Evolutionary conservation across 148 eudicot species (phyloP).

Genomic region (Chenopodium berlandieri): DNA sequence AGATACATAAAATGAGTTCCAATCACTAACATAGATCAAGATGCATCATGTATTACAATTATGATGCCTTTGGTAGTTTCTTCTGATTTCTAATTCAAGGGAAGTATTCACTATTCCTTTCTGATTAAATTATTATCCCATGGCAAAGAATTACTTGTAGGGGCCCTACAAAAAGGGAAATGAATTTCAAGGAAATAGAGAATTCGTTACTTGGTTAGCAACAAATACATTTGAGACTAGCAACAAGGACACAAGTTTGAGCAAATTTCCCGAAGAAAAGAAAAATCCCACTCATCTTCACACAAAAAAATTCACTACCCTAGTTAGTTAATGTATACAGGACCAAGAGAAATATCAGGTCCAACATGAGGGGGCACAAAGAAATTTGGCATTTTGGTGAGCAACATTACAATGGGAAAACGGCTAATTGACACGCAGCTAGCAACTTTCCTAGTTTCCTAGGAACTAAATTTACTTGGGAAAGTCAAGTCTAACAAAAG

Average conservation of each 20-base stretch:
- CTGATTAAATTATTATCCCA: neutral
- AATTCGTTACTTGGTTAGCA: neutral
- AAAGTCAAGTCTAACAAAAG: neutral
- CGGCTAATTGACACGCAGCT: neutral
- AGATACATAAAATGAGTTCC: slow-evolving; percentile 16
- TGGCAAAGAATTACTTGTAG: neutral
- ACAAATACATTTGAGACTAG: neutral
- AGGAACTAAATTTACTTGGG: neutral
- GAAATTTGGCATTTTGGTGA: neutral
- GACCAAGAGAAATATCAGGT: neutral
- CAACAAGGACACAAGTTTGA: neutral
- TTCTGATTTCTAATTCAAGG: neutral
- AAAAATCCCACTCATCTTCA: too few relatives aligned
- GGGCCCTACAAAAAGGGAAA: neutral
- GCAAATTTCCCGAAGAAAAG: neutral
- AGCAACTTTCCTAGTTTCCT: neutral
- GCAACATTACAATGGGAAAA: neutral
- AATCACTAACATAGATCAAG: slow-evolving; percentile 8
- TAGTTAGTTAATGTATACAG: neutral
- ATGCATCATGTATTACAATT: neutral
- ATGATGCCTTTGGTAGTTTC: slow-evolving; percentile 13
- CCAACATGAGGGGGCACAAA: neutral
- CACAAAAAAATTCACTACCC: too few relatives aligned
- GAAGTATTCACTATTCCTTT: neutral
- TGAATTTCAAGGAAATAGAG: neutral